Evolutionary conservation across 345 rosid genomes (phyloP).

Genomic region (Eutrema japonicum): DNA sequence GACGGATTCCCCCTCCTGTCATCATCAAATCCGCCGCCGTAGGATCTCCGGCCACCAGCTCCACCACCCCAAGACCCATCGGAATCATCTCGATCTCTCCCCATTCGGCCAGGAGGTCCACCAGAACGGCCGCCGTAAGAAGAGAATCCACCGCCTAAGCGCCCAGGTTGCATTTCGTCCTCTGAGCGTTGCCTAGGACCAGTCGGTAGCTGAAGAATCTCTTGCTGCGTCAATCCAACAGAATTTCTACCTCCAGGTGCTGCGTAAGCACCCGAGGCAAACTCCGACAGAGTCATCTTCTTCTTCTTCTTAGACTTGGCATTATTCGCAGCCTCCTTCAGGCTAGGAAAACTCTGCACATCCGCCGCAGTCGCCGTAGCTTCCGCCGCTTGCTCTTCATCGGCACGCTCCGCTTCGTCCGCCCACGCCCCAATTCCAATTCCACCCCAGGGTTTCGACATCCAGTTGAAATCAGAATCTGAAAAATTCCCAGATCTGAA

Average conservation of each 20-base stretch:
- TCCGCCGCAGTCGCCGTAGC: conserved; percentile 43
- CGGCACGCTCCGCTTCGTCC: conserved; percentile 85
- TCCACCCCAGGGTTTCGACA: conserved; percentile 78
- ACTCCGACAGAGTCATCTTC: conserved; percentile 59
- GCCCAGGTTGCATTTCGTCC: conserved; percentile 79
- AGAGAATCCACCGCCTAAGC: conserved; percentile 84
- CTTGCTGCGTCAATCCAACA: conserved; percentile 71
- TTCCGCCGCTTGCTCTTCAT: conserved; percentile 59
- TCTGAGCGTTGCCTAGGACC: conserved; percentile 87
- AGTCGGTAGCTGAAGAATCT: conserved; percentile 83
- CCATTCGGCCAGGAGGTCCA: conserved; percentile 44
- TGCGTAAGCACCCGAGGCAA: conserved; percentile 28
- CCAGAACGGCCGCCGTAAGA: conserved; percentile 59
- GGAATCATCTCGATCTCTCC: conserved; percentile 56
- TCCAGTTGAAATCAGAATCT: conserved; percentile 36
- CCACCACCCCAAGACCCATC: conserved; percentile 64
- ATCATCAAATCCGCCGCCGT: conserved; percentile 87
- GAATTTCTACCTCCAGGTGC: conserved; percentile 40
- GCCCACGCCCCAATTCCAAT: conserved; percentile 90
- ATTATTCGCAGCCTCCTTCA: conserved; percentile 63
- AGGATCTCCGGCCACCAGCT: conserved; percentile 54
- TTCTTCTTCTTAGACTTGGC: conserved; percentile 88
- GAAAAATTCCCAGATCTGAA: conserved; percentile 31
- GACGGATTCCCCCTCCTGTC: conserved; percentile 68
- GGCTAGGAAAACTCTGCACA: conserved; percentile 74